Percentiles rank a stretch among this genome's conserved stretches.
These are phyloP conservation scores for Geranium rotundifolium DNA, from an alignment of 345 rosid species.

Conservation along the genomic window DNA sequence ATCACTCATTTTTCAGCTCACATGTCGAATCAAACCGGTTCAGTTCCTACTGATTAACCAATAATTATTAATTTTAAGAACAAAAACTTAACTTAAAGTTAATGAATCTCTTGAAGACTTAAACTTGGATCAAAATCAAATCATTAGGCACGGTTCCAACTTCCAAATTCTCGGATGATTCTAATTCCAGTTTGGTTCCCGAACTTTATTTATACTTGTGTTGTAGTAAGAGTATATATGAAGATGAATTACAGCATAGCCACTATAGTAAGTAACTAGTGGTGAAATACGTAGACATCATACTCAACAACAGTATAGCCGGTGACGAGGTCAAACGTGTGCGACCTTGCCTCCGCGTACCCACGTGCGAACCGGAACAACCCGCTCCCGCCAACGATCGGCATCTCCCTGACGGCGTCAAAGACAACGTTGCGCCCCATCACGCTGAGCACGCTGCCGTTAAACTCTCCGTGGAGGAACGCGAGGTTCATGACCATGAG, in stretches of 20 bases:
- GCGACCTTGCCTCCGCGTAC: constrained; percentile 21
- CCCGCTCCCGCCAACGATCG: constrained; percentile 21
- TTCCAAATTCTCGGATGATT: too few relatives aligned
- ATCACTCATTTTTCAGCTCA: too few relatives aligned
- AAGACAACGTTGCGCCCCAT: constrained; percentile 18
- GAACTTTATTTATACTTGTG: background rate
- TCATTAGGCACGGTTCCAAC: too few relatives aligned
- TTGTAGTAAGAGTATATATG: too few relatives aligned
- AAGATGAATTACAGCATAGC: too few relatives aligned
- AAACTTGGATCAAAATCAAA: too few relatives aligned
- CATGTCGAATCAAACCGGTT: too few relatives aligned
- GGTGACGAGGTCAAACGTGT: background rate
- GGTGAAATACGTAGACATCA: background rate
- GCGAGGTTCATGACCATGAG: constrained; percentile 21
- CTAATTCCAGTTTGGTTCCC: background rate
- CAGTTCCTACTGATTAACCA: too few relatives aligned
- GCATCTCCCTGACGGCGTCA: constrained; percentile 13
- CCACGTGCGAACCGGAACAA: constrained; percentile 25
- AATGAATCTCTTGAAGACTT: too few relatives aligned
- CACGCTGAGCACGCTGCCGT: constrained; percentile 21
- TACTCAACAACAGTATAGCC: background rate
- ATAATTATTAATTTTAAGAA: too few relatives aligned
- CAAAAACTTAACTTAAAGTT: too few relatives aligned
- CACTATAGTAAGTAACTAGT: too few relatives aligned
- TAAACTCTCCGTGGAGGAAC: constrained; percentile 22